Evolutionary conservation across 768 basidiomycete genomes (phyloP), one percentile per base, ranked within the genome.

Genomic region (Hygrophoropsis aurantiaca): DNA sequence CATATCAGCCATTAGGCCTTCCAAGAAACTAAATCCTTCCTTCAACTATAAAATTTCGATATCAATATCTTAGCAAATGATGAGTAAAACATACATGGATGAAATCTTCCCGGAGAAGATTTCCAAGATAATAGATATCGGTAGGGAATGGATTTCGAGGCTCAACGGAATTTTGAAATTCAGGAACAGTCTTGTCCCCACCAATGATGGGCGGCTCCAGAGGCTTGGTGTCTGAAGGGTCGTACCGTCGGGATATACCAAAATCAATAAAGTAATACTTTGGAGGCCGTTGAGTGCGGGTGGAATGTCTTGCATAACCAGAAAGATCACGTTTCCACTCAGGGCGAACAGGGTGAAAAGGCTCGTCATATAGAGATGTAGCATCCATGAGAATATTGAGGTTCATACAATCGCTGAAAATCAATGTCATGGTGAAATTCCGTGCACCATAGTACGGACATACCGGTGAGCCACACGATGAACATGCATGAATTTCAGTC

Each of bases 41-140:
- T 40, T 49, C 18, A 10, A 10, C 53, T 56, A 24, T 7, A 13
- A 8, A 5, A 4, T 11, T 16, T 19, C 3, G 33, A 26, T 30
- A 37, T 4, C n/a, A 8, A 16, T 5, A 37, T 10, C 25, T 23
- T 8, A 13, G 1, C 15, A 9, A 16, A 9, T 1, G 19, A 2
- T 5, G 18, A 4, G 0, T 1, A 26, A 11, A 5, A 24, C 44
- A n/a, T 41, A 74, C 72, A 46, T 58, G 36, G 0, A 67, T n/a
- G 41, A 74, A 69, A n/a, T 68, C 55, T 38, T 16, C 46, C 11
- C 49, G 54, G 10, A 74, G 60, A 7, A 67, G 18, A 37, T 75
- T 76, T 0, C 74, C 74, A 0, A 77, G 49, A 24, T 69, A 69
- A 48, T 74, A 78, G 3, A 78, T 58, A 26, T 79, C 77, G 0